phyloP scores from a whole-genome alignment of 345 rosid species.

The Hypericum perforatum region DNA sequence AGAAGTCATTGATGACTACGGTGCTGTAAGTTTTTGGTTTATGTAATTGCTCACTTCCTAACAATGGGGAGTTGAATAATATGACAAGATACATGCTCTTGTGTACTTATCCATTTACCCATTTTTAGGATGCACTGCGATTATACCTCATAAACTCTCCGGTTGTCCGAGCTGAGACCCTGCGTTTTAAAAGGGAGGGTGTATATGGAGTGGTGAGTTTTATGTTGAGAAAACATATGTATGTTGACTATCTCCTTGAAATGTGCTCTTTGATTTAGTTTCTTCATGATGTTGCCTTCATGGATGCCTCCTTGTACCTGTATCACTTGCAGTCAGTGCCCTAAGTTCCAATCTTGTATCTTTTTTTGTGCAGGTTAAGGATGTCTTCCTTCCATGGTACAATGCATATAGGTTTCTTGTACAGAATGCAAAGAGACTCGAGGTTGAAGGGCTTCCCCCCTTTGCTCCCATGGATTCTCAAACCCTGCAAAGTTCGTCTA shows the following conservation, averaged over 20 bases:
- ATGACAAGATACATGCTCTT: too few relatives aligned
- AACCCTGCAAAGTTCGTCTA: conserved; percentile 55
- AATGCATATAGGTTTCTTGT: conserved; percentile 97
- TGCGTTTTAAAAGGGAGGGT: conserved; percentile 91
- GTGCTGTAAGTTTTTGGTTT: conserved; percentile 61
- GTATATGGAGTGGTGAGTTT: conserved; percentile 87
- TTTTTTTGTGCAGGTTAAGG: conserved; percentile 63
- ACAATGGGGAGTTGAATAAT: too few relatives aligned
- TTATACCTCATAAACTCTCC: conserved; percentile 94
- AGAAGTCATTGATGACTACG: conserved; percentile 82
- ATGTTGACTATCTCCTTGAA: too few relatives aligned
- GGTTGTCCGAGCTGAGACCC: conserved; percentile 92
- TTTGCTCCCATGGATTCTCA: conserved; percentile 59
- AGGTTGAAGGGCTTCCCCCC: conserved; percentile 67
- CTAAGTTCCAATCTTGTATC: conserved; percentile 5
- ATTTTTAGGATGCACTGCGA: conserved; percentile 75
- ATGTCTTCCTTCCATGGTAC: conserved; percentile 99
- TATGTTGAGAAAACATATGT: neutral
- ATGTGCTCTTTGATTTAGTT: neutral
- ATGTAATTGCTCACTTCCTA: too few relatives aligned
- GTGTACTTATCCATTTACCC: too few relatives aligned
- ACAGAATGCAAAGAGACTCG: conserved; percentile 95
- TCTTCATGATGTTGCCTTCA: neutral
- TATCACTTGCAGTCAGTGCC: neutral
- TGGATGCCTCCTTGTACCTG: neutral